Base-by-base conservation (phyloP, 345 rosid genomes). In the Schrenkiella parvula region DNA sequence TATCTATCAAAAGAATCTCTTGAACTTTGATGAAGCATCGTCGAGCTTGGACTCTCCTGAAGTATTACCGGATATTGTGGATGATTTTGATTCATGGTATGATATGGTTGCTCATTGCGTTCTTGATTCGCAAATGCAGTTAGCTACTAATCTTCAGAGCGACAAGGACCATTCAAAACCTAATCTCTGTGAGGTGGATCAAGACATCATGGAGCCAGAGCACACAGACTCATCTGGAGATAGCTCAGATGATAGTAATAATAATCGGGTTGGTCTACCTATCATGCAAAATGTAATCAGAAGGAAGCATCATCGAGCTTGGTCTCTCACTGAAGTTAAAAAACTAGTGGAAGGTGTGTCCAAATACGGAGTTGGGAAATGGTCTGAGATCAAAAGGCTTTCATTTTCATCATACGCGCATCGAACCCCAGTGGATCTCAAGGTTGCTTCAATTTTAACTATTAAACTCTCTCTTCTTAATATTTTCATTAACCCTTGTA, bases 281-380 rank as follows among this genome's bases (percentile, higher is more conserved):
- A 78, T 85, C 1, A 66, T 78, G 29, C 88, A 83, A 79, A 89
- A 85, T 72, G 89, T 84, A 74, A 37, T 82, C 8, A 82, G 92
- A 80, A 82, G 96, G 87, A 95, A 95, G 71, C 90, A 85, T 81
- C 99, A 91, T 72, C 89, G 95, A 76, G 95, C 96, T 34, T 95
- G 99, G 99, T 87, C 96, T 68, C 83, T 91, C 38, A 67, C 90
- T 5, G 97, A 95, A 86, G 97, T 95, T 65, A 82, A 43, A 78
- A 89, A 83, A 80, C 88, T 95, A 58, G 89, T 95, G 32, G 93
- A 88, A 17, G 96, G 97, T 74, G 99, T 91, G 12, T 80, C 97
- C 22, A 87, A 79, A 69, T 84, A 82, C 78, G 99, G 99, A 56
- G 95, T 91, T 21, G 97, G 97, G 63, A 82, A 93, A 80, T 95